phyloP scores from a whole-genome alignment of 257 asterid genomes.

The Forsythia viridissima region DNA sequence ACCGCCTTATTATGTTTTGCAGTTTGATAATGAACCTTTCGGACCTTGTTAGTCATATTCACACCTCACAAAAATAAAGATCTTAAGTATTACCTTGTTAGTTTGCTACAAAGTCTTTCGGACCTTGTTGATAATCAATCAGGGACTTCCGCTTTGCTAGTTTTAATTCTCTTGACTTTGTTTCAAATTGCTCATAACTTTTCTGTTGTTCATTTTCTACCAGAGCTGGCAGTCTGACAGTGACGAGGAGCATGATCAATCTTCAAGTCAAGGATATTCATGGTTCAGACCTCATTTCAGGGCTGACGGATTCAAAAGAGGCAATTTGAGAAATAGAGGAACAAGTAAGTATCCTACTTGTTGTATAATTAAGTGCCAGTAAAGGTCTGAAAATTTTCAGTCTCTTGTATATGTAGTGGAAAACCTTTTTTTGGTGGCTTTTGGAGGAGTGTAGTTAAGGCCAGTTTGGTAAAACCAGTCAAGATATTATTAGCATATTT shows the following conservation, averaged over 20 bases:
- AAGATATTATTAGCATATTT: not conserved
- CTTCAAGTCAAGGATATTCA: conserved; percentile 43
- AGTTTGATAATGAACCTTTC: not conserved
- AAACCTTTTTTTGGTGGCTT: not conserved
- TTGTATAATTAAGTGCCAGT: conserved; percentile 10
- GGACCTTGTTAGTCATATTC: not conserved
- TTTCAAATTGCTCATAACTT: conserved; percentile 5
- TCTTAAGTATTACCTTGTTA: not conserved
- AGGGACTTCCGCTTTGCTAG: not conserved
- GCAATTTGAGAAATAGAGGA: conserved; percentile 48
- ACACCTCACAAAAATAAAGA: no score
- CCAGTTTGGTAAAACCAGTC: not conserved
- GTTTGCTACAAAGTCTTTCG: not conserved
- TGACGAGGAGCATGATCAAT: conserved; percentile 45
- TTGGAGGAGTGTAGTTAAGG: not conserved
- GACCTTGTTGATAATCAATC: not conserved
- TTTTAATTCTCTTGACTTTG: not conserved
- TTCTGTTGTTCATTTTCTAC: conserved; percentile 3
- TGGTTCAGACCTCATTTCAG: conserved; percentile 69
- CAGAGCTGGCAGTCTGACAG: conserved; percentile 57
- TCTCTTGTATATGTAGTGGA: not conserved
- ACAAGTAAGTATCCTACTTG: conserved; percentile 46
- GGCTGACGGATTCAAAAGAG: conserved; percentile 44
- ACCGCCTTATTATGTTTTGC: not conserved
- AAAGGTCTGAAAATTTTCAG: not conserved